A percentile compares a stretch with the other conserved stretches of the same genome.
phyloP scores from a whole-genome alignment of 148 eudicot species.

The Amaranthus palmeri region DNA sequence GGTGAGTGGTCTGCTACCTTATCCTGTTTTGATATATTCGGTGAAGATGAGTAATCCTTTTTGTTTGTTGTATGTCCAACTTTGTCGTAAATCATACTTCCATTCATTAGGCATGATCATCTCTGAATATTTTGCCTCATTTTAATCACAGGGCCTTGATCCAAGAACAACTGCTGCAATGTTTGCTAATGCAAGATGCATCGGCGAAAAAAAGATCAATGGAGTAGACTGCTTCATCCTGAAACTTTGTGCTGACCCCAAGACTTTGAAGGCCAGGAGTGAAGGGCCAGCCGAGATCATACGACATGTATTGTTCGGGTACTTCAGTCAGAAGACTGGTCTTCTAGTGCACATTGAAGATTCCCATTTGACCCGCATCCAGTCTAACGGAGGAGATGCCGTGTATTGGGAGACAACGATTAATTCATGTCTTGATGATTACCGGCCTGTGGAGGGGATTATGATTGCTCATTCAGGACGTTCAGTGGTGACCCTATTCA shows the following conservation, averaged over 20 bases:
- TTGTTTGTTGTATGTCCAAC: too few relatives aligned
- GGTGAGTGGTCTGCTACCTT: constrained; percentile 33
- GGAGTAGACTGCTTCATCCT: constrained; percentile 68
- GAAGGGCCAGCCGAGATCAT: constrained; percentile 67
- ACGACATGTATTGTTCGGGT: constrained; percentile 55
- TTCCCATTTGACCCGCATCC: constrained; percentile 80
- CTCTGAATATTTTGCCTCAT: constrained; percentile 2
- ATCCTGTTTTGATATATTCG: background rate
- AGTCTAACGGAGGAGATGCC: constrained; percentile 86
- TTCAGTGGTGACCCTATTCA: constrained; percentile 85
- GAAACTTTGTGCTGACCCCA: constrained; percentile 57
- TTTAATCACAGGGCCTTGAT: constrained; percentile 46
- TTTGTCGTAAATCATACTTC: too few relatives aligned
- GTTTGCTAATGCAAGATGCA: constrained; percentile 57
- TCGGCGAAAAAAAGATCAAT: constrained; percentile 54
- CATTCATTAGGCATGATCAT: background rate
- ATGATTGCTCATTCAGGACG: constrained; percentile 95
- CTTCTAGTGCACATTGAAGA: constrained; percentile 60
- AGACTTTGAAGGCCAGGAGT: constrained; percentile 50
- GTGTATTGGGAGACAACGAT: constrained; percentile 97
- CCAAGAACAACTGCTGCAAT: constrained; percentile 61
- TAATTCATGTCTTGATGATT: constrained; percentile 73
- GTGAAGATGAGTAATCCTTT: too few relatives aligned
- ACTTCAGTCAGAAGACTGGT: constrained; percentile 61
- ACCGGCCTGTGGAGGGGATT: constrained; percentile 79